These are phyloP conservation scores for Marasmius tenuissimus DNA, from an alignment of 1,284 basidiomycete species.

Conservation along the genomic window DNA sequence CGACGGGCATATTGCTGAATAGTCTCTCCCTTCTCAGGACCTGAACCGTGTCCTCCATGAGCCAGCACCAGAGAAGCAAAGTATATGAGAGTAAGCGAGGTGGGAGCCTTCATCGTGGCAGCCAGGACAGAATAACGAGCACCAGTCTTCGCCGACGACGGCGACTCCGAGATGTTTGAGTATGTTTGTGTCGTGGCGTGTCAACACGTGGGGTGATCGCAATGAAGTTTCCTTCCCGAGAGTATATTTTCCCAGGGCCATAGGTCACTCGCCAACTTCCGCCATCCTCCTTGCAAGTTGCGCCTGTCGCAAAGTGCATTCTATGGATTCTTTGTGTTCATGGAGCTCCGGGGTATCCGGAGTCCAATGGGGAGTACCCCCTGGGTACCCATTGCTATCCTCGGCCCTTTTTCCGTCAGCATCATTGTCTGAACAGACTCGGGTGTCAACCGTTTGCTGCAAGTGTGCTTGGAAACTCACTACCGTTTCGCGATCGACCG, in stretches of 20 bases:
- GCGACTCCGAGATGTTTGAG: neutral
- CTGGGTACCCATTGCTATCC: too few species aligned
- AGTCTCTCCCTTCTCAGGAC: slow-evolving; percentile 42
- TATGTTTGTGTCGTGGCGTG: neutral
- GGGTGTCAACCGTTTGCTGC: too few species aligned
- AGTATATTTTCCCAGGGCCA: neutral
- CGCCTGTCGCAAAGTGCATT: too few species aligned
- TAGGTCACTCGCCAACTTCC: too few species aligned
- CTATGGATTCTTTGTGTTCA: too few species aligned
- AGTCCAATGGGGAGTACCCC: too few species aligned
- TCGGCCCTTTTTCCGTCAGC: too few species aligned
- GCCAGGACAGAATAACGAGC: neutral
- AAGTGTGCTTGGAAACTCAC: too few species aligned
- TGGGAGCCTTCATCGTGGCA: slow-evolving; percentile 6
- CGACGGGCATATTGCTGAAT: slow-evolving; percentile 59
- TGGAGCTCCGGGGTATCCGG: too few species aligned
- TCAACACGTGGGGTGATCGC: neutral
- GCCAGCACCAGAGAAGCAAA: slow-evolving; percentile 24
- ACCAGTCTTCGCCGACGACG: neutral
- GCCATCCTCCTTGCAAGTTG: too few species aligned
- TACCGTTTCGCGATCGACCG: too few species aligned
- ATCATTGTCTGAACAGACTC: too few species aligned
- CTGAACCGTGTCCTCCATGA: slow-evolving; percentile 43
- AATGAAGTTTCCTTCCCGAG: neutral
- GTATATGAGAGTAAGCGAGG: slow-evolving; percentile 9